Evolutionary conservation across 2,329 filamentous ascomycete genomes (phyloP).

Genomic region (Cercospora sp.): DNA sequence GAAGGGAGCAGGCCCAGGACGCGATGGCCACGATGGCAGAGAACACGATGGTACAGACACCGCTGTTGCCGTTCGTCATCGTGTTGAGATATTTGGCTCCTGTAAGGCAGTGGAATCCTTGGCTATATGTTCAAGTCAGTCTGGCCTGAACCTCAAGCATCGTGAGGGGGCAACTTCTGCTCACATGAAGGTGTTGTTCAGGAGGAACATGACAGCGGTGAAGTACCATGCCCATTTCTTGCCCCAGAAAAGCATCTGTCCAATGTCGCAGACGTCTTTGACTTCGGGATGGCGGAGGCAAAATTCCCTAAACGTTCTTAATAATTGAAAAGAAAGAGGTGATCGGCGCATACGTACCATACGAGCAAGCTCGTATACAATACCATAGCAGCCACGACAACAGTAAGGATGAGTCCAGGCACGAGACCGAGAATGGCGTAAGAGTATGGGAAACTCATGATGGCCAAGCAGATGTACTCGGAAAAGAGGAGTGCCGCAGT

Average conservation of each 20-base stretch:
- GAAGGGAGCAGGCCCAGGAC: slow-evolving; percentile 77
- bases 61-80: slow-evolving; percentile 68
- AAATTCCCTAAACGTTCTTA: slow-evolving; percentile 66
- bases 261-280: slow-evolving; percentile 89
- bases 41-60: slow-evolving; percentile 78
- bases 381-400: slow-evolving; percentile 74
- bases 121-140: slow-evolving; percentile 58
- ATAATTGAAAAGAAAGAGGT: background rate
- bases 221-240: slow-evolving; percentile 67
- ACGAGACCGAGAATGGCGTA: slow-evolving; percentile 86
- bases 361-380: slow-evolving; percentile 76
- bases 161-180: background rate
- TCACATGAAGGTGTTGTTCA: slow-evolving; percentile 72
- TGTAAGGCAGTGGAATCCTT: slow-evolving; percentile 78
- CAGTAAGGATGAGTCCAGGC: slow-evolving; percentile 79
- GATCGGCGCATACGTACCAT: slow-evolving; percentile 49
- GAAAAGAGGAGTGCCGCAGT: slow-evolving; percentile 88
- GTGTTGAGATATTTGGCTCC: slow-evolving; percentile 89
- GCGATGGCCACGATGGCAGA: slow-evolving; percentile 71
- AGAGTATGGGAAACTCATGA: slow-evolving; percentile 95
- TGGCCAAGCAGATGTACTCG: slow-evolving; percentile 89
- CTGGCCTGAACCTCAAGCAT: background rate
- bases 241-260: slow-evolving; percentile 91
- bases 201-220: slow-evolving; percentile 81
- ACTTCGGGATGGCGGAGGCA: slow-evolving; percentile 88